phyloP scores from a whole-genome alignment of 129 eudicot species.

The Pseudognaphalium luteoalbum region DNA sequence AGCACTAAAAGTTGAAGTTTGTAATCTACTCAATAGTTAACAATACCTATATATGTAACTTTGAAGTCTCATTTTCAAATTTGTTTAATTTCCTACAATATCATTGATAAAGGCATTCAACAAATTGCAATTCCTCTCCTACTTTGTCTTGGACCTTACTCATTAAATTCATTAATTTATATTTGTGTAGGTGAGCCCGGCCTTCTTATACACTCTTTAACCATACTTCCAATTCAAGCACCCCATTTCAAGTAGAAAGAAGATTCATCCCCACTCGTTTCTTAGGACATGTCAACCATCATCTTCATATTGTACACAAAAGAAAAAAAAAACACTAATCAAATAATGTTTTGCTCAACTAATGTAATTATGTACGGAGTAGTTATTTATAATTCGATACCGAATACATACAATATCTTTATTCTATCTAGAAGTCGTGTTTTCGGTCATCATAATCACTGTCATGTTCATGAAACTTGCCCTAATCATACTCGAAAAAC shows the following conservation, averaged over 20 bases:
- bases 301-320: constrained; percentile 1
- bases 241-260: constrained; percentile 30
- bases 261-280: constrained; percentile 32
- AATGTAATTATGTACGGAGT: background rate
- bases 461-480: background rate
- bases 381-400: background rate
- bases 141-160: constrained; percentile 56
- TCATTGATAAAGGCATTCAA: constrained; percentile 34
- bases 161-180: constrained; percentile 11
- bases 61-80: background rate
- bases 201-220: constrained; percentile 44
- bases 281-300: constrained; percentile 28
- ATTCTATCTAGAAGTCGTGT: background rate
- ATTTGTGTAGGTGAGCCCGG: constrained; percentile 45
- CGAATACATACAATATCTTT: no score
- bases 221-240: constrained; percentile 45
- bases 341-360: background rate
- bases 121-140: constrained; percentile 34
- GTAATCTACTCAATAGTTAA: no score
- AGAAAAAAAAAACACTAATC: no score
- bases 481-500: background rate
- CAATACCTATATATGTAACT: background rate
- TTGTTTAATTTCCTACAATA: background rate
- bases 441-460: background rate
- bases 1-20: no score